Conservation (phyloP, 768 basidiomycete genomes). For the Mycena metata region DNA sequence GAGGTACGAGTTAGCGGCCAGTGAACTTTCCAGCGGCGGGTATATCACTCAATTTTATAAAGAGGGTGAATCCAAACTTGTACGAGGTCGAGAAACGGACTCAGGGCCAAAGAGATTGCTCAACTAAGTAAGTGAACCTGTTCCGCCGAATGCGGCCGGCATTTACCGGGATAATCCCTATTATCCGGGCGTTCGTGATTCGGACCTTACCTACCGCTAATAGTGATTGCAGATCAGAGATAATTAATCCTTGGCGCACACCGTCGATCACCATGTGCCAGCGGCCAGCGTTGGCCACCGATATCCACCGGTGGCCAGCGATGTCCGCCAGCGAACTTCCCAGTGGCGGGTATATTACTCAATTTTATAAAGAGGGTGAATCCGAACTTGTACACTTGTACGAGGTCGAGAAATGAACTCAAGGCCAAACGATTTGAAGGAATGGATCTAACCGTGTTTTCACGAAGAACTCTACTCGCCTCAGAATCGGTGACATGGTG, state of each 20-base stretch:
- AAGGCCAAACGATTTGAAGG: conserved; percentile 20
- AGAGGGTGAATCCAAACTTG: too few relatives aligned
- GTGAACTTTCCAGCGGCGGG: too few relatives aligned
- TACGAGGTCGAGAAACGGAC: too few relatives aligned
- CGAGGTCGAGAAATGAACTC: conserved; percentile 19
- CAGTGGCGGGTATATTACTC: too few relatives aligned
- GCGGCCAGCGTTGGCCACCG: too few relatives aligned
- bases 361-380: too few relatives aligned
- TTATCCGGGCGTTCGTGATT: conserved; percentile 7
- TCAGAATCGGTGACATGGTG: conserved; percentile 22
- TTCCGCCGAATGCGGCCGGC: conserved; percentile 20
- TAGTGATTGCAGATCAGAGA: conserved; percentile 15
- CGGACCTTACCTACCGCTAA: conserved; percentile 1
- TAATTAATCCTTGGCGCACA: too few relatives aligned
- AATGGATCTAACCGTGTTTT: conserved; percentile 24
- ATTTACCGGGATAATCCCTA: conserved; percentile 13
- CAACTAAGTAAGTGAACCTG: conserved; percentile 3
- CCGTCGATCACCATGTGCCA: too few relatives aligned
- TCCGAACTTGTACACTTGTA: conserved; percentile 22
- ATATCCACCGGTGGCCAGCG: too few relatives aligned
- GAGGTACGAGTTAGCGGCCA: too few relatives aligned
- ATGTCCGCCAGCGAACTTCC: too few relatives aligned
- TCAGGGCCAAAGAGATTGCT: conserved; percentile 2
- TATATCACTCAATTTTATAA: neutral
- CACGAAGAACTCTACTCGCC: conserved; percentile 19